Evolutionary conservation across 2,329 filamentous ascomycete species (phyloP).

Genomic region (Ceratocystis ficicola): DNA sequence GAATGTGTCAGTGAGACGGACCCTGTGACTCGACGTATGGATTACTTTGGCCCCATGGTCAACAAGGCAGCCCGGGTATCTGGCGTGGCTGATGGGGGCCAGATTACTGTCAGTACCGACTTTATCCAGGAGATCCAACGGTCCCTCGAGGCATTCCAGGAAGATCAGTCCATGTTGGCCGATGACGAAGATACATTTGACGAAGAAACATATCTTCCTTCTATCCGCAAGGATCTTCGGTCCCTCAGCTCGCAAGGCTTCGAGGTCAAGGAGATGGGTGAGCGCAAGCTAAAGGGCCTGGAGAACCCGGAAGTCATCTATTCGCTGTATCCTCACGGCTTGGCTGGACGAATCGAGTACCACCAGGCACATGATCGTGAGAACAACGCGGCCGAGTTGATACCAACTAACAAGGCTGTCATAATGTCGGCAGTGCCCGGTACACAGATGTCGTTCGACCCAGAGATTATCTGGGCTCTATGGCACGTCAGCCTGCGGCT

Average conservation of each 20-base stretch:
- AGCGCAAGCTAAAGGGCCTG: constrained; percentile 88
- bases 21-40: constrained; percentile 94
- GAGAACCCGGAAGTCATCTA: constrained; percentile 96
- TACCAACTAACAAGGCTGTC: constrained; percentile 40
- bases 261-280: constrained; percentile 90
- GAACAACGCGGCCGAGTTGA: constrained; percentile 30
- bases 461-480: constrained; percentile 73
- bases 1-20: constrained; percentile 89
- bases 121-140: constrained; percentile 94
- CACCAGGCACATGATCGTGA: constrained; percentile 36
- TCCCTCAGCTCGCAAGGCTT: constrained; percentile 85
- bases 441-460: constrained; percentile 62
- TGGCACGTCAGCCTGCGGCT: constrained; percentile 82
- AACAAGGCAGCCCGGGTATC: constrained; percentile 93
- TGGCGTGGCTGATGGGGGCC: constrained; percentile 85
- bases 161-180: background rate
- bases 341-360: constrained; percentile 66
- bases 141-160: constrained; percentile 72
- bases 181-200: constrained; percentile 54
- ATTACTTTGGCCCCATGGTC: constrained; percentile 98
- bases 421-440: constrained; percentile 35
- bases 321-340: constrained; percentile 81
- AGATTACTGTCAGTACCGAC: constrained; percentile 92
- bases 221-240: constrained; percentile 77
- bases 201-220: constrained; percentile 59